Evolutionary conservation across 2,329 filamentous ascomycete genomes (phyloP).

Genomic region (Cytospora paraplurivora): DNA sequence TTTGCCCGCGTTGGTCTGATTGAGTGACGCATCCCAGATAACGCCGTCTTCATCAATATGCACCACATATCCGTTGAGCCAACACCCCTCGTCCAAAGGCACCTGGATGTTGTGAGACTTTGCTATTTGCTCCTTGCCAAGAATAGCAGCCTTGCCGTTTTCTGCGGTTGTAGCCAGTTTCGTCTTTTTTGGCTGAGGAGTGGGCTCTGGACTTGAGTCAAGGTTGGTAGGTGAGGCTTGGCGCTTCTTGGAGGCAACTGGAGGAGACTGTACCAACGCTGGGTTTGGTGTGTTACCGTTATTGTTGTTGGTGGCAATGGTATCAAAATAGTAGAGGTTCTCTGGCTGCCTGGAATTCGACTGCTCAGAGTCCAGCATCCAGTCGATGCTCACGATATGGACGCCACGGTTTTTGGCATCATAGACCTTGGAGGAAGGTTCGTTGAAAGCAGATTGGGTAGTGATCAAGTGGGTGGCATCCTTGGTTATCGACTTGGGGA

Average conservation of each 20-base stretch:
- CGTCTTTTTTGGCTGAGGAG: conserved; percentile 37
- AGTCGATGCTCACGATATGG: conserved; percentile 60
- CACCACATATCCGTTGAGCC: conserved; percentile 50
- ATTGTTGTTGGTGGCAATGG: conserved; percentile 13
- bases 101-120: conserved; percentile 50
- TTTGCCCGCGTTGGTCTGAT: conserved; percentile 69
- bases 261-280: conserved; percentile 10
- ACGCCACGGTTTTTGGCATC: conserved; percentile 50
- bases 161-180: conserved; percentile 35
- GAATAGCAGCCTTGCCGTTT: conserved; percentile 29
- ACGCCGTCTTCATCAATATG: conserved; percentile 66
- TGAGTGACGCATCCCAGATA: conserved; percentile 79
- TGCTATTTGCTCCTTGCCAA: conserved; percentile 49
- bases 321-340: conserved; percentile 34
- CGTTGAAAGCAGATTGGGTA: conserved; percentile 54
- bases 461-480: conserved; percentile 60
- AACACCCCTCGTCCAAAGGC: conserved; percentile 52
- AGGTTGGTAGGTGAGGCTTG: conserved; percentile 23
- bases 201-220: conserved; percentile 17
- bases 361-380: conserved; percentile 60
- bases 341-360: conserved; percentile 44
- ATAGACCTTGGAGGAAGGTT: conserved; percentile 53
- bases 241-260: conserved; percentile 32
- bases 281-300: conserved; percentile 29
- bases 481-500: conserved; percentile 50